Evolutionary conservation across 2,329 filamentous ascomycete species (phyloP), one percentile per base, ranked within the genome.

Genomic region (Pseudomassariella vexata): DNA sequence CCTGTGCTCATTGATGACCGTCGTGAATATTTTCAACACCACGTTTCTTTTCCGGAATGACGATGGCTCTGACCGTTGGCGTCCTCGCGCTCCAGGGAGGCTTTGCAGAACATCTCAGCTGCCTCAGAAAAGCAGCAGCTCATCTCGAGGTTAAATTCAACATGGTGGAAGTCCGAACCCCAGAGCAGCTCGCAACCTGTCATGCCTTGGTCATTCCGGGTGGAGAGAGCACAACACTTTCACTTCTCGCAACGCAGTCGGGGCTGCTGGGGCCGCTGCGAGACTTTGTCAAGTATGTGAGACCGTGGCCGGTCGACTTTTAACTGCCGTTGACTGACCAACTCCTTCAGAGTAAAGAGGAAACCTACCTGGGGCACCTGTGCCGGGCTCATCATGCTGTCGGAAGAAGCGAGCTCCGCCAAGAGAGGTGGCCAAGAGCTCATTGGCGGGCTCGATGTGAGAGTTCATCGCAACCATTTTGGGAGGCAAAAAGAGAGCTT

Each of bases 361-460:
- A 88, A 84, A 47, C 89, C 89, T 9, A 85, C 84, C 16, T 98
- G 90, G 90, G 92, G 92, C 35, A 96, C 92, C 14, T 98, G 92
- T 57, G 92, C 92, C 9, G 92, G 92, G 8, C 73, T 96, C 36
- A 95, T 98, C 46, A 66, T 96, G 29, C 79, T 98, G 30, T 83
- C 88, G 2, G 85, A 95, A 50, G 79, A 83, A 37, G 90, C 88
- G 30, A 94, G 90, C 56, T 76, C 82, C 40, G 88, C 85, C 22
- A 96, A 95, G 56, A 80, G 84, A 49, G 88, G 87, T 25, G 90
- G 90, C 0, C 92, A 96, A 58, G 87, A 95, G 38, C 72, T 96
- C 33, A 87, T 98, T 40, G 92, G 92, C 10, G 92, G 92, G 3
- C 70, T 98, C 22, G 82, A 88, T 50, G 89, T 98, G 21, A 73